Evolutionary conservation across 176 grass and related monocot genomes (phyloP).

Genomic region (Poa annua): DNA sequence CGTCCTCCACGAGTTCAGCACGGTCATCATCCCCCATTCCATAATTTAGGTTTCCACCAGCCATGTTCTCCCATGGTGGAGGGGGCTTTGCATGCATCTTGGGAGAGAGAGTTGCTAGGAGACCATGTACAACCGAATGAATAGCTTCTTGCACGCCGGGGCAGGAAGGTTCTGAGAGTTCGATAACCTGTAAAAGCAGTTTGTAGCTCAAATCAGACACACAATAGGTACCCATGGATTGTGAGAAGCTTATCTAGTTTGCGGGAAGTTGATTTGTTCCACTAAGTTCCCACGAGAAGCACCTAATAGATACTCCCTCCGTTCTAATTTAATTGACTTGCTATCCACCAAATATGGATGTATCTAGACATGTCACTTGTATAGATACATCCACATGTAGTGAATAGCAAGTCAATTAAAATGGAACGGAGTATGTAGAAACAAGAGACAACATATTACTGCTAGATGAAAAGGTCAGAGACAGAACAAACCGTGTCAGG

Average conservation of each 20-base stretch:
- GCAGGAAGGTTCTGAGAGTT: conserved; percentile 83
- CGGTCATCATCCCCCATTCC: conserved; percentile 56
- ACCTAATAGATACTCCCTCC: background rate
- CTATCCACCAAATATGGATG: too few species aligned
- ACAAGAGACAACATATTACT: conserved; percentile 11
- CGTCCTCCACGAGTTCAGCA: conserved; percentile 72
- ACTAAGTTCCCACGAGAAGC: background rate
- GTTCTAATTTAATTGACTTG: too few species aligned
- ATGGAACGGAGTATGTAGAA: too few species aligned
- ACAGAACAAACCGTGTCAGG: conserved; percentile 72
- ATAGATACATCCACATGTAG: too few species aligned
- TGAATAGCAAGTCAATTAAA: too few species aligned
- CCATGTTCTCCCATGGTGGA: conserved; percentile 47
- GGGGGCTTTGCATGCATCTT: conserved; percentile 67
- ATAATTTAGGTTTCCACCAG: conserved; percentile 52
- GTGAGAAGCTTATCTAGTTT: background rate
- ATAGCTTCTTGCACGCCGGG: conserved; percentile 75
- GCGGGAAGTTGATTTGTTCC: conserved; percentile 1
- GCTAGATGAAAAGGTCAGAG: background rate
- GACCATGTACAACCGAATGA: conserved; percentile 80
- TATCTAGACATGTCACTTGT: too few species aligned
- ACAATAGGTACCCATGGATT: background rate
- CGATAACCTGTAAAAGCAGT: conserved; percentile 64
- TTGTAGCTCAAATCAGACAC: conserved; percentile 36
- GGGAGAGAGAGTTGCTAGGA: conserved; percentile 84